Percentiles rank a stretch among this genome's conserved stretches.
These are phyloP conservation scores for Phytophthora meadii DNA, from an alignment of 352 stramenopile species.

Conservation along the genomic window DNA sequence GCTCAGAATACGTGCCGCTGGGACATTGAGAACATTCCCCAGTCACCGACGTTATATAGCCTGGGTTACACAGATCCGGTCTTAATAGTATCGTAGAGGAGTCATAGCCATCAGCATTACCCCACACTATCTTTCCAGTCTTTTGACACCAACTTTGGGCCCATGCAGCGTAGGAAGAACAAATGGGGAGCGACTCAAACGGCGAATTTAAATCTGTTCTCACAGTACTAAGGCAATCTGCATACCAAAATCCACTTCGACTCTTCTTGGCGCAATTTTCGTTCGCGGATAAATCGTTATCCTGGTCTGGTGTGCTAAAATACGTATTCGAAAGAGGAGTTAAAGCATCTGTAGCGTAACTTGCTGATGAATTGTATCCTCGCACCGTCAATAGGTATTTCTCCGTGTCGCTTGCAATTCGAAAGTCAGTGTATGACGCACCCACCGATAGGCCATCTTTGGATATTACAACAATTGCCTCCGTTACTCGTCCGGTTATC, in stretches of 20 bases:
- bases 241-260: constrained; percentile 69
- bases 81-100: constrained; percentile 55
- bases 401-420: constrained; percentile 48
- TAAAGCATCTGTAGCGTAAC: constrained; percentile 53
- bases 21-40: constrained; percentile 46
- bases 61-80: constrained; percentile 45
- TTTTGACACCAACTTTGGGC: constrained; percentile 55
- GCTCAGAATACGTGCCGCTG: constrained; percentile 48
- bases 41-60: constrained; percentile 21
- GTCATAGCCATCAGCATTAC: constrained; percentile 58
- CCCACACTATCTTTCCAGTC: constrained; percentile 58
- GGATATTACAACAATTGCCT: constrained; percentile 63
- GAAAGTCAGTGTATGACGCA: constrained; percentile 56
- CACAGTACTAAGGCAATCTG: constrained; percentile 40
- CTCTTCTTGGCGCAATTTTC: constrained; percentile 57
- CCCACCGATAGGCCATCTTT: constrained; percentile 49
- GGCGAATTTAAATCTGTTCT: constrained; percentile 64
- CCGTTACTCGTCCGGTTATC: constrained; percentile 42
- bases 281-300: constrained; percentile 53
- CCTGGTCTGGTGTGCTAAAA: constrained; percentile 65
- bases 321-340: constrained; percentile 57
- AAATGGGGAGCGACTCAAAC: constrained; percentile 54
- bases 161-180: constrained; percentile 53
- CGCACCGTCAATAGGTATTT: constrained; percentile 55
- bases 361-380: constrained; percentile 43